Conservation (phyloP, 192 early-diverging fungal genomes). For the Backusella liffmaniae region DNA sequence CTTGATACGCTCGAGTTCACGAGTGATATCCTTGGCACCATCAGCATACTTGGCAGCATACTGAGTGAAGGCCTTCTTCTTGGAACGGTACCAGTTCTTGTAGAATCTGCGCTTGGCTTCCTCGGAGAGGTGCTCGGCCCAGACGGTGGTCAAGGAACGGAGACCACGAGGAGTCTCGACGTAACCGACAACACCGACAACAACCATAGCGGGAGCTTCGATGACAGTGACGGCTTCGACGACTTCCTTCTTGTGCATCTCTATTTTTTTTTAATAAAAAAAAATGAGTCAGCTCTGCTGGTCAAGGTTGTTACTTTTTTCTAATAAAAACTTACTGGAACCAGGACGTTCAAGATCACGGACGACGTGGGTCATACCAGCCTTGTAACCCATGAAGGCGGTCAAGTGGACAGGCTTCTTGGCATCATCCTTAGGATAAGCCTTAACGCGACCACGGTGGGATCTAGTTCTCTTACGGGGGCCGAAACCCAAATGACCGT, state of each 20-base stretch:
- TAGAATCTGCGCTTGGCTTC: slow-evolving; percentile 99
- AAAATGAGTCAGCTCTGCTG: background rate
- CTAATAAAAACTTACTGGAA: slow-evolving; percentile 55
- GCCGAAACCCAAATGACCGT: slow-evolving; percentile 73
- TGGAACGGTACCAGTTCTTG: slow-evolving; percentile 99
- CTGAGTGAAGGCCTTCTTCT: slow-evolving; percentile 99
- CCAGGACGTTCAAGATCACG: slow-evolving; percentile 99
- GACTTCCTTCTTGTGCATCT: slow-evolving; percentile 99
- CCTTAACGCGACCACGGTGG: slow-evolving; percentile 96
- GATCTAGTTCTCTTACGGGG: slow-evolving; percentile 87
- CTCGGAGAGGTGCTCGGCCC: slow-evolving; percentile 98
- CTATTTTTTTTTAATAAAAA: slow-evolving; percentile 6
- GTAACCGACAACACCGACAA: slow-evolving; percentile 99
- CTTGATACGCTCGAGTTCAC: slow-evolving; percentile 97
- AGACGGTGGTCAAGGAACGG: slow-evolving; percentile 98
- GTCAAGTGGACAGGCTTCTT: slow-evolving; percentile 97
- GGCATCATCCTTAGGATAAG: slow-evolving; percentile 99
- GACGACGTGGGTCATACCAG: slow-evolving; percentile 99
- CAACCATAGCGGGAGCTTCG: slow-evolving; percentile 96
- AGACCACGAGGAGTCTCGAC: slow-evolving; percentile 98
- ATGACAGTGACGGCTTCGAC: slow-evolving; percentile 99
- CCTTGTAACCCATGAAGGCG: slow-evolving; percentile 99
- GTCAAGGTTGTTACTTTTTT: background rate
- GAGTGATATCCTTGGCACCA: slow-evolving; percentile 84
- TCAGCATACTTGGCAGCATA: slow-evolving; percentile 97